Evolutionary conservation across 352 stramenopile genomes (phyloP), one percentile per base, ranked within the genome.

Genomic region (Bremia lactucae): DNA sequence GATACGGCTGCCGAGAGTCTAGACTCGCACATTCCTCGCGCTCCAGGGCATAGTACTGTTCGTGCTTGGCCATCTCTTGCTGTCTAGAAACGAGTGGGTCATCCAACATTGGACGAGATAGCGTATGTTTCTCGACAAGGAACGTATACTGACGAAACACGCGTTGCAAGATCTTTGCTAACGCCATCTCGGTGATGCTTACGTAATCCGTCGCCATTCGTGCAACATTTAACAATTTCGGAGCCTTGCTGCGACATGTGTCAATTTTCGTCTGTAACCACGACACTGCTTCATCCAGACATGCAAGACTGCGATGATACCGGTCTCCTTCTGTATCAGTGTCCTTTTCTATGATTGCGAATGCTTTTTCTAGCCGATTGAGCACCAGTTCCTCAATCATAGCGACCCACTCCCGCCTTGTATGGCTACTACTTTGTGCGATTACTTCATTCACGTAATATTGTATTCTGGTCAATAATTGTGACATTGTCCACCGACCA

Each of bases 201-300:
- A 66, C 29, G 43, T 68, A 52, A 13, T 59, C 18, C 21, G 46
- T 14, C 16, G 33, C 7, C 16, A 48, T 5, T 22, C 14, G 11
- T 7, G 35, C 39, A 13, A 49, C 46, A 43, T 64, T 59, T 3
- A 52, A 18, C 18, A 57, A 9, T 20, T 47, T 56, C 2, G 36
- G 35, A 19, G 48, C 39, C 24, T 7, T 52, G 1, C 42, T 39
- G 45, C 53, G 60, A 42, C 58, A 65, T 7, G 19, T 33, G 3
- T 42, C 15, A n/a, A 87, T 64, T 8, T 55, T 61, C 9, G 20
- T 29, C 33, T 68, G 64, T 8, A 85, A 39, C 70, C 72, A 87
- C 10, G 47, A 36, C 8, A 83, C 52, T 4, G 45, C 51, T 40
- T 65, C 44, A 22, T 72, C 49, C 29, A 64, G 75, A 25, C 54